Evolutionary conservation across 2,329 filamentous ascomycete species (phyloP), one percentile per base, ranked within the genome.

Genomic region (Onygenales sp.): DNA sequence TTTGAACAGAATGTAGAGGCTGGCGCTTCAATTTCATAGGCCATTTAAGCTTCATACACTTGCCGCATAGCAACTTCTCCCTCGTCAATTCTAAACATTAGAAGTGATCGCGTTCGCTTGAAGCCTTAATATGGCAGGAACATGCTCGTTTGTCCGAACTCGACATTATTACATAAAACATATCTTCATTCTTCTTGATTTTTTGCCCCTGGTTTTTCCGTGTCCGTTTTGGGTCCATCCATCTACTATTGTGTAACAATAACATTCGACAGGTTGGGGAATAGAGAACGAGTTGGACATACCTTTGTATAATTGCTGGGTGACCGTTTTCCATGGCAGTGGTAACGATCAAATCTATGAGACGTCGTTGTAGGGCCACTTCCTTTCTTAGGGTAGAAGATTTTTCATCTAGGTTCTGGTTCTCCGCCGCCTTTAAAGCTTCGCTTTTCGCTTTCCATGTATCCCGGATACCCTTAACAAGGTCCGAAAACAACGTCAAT

Each of bases 361-460:
- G 70, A 57, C 78, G 75, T 51, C 81, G 77, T 62, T 82, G 79
- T 58, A 77, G 74, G 49, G 77, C 71, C 36, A 83, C 82, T 54
- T 80, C 72, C 58, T 77, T 76, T 61, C 78, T 80, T 17, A 84
- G 69, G 46, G 76, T 65, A 9, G 76, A 72, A 13, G 82, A 70
- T 63, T 81, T 78, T 49, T 74, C 69, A 56, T 71, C 72, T 60
- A 77, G 72, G 61, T 80, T 78, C 64, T 79, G 74, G 54, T 80
- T 77, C 60, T 82, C 79, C 9, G 82, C 81, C 57, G 78, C 71
- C 57, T 78, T 75, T 57, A 84, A 72, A 27, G 76, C 75, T 57
- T 77, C 75, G 43, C 71, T 75, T 59, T 80, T 79, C 36, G 73
- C 68, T 62, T 82, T 83, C 81, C 81, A 85, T 39, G 77, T 71